phyloP scores from a whole-genome alignment of 2,329 filamentous ascomycete species.

The Graphilbum ipis-grandicollis region DNA sequence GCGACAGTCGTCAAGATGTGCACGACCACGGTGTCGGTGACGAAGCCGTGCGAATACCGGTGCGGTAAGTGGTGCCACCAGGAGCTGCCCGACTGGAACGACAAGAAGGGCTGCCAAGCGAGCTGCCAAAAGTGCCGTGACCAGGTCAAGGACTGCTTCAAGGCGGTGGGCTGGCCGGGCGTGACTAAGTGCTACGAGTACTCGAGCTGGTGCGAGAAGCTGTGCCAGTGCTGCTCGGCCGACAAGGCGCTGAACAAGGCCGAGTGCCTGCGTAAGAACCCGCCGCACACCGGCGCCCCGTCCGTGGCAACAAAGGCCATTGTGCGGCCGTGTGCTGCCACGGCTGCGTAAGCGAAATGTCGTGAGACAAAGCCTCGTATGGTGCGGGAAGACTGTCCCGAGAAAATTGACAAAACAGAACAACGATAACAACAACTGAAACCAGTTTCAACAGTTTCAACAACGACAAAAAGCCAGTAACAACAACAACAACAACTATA shows the following conservation, averaged over 20 bases:
- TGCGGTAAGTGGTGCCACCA: conserved; percentile 36
- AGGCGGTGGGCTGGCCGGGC: conserved; percentile 30
- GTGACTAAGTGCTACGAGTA: conserved; percentile 32
- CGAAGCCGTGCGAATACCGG: conserved; percentile 30
- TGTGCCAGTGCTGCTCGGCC: conserved; percentile 25
- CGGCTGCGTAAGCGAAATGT: neutral
- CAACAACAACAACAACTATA: too few species aligned
- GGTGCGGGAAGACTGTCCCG: too few species aligned
- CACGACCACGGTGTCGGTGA: conserved; percentile 25
- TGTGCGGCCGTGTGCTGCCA: conserved; percentile 15
- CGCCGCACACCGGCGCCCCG: conserved; percentile 18
- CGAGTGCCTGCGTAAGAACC: conserved; percentile 23
- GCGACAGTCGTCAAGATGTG: conserved; percentile 25
- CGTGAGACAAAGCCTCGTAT: too few species aligned
- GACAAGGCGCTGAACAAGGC: conserved; percentile 13
- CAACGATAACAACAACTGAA: too few species aligned
- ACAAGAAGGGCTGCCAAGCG: conserved; percentile 22
- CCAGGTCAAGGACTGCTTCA: conserved; percentile 32
- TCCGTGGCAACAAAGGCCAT: conserved; percentile 18
- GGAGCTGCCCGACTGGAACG: conserved; percentile 28
- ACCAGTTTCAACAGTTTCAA: too few species aligned
- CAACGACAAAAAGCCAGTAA: too few species aligned
- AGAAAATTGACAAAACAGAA: too few species aligned
- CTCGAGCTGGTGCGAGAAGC: conserved; percentile 27
- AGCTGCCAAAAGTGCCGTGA: conserved; percentile 27